Conservation (phyloP, 768 basidiomycete species). For the Sarcodon aspratus region DNA sequence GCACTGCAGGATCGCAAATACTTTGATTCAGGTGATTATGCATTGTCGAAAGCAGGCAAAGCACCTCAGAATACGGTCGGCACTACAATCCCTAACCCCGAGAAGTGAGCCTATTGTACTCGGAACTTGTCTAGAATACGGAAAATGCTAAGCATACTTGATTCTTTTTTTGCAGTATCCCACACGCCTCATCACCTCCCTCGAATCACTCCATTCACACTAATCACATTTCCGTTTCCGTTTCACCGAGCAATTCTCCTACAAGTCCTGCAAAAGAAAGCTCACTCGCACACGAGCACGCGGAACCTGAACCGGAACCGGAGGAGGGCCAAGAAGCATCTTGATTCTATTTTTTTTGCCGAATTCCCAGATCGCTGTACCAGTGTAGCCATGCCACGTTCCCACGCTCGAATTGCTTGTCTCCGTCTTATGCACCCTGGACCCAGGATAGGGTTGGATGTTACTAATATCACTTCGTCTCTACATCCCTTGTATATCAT, state of each 20-base stretch:
- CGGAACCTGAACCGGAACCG: not conserved
- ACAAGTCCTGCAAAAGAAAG: constrained; percentile 53
- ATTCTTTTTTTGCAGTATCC: constrained; percentile 39
- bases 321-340: not conserved
- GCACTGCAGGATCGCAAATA: constrained; percentile 85
- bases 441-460: too few species aligned
- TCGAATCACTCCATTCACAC: not conserved
- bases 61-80: constrained; percentile 84
- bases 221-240: constrained; percentile 34
- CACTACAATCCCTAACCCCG: constrained; percentile 95
- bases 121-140: constrained; percentile 5
- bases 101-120: constrained; percentile 53
- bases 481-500: too few species aligned
- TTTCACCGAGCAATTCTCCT: constrained; percentile 59
- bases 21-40: constrained; percentile 99
- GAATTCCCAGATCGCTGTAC: not conserved
- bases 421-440: too few species aligned
- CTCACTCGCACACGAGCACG: constrained; percentile 17
- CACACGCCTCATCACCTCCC: constrained; percentile 75
- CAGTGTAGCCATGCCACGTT: not conserved
- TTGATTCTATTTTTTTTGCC: not conserved
- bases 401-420: not conserved
- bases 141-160: not conserved
- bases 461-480: too few species aligned
- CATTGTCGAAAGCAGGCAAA: constrained; percentile 89